A percentile compares a stretch with the other conserved stretches of the same genome.
Conservation (phyloP, 2,329 filamentous ascomycete genomes). For the Aureobasidium mangrovei region DNA sequence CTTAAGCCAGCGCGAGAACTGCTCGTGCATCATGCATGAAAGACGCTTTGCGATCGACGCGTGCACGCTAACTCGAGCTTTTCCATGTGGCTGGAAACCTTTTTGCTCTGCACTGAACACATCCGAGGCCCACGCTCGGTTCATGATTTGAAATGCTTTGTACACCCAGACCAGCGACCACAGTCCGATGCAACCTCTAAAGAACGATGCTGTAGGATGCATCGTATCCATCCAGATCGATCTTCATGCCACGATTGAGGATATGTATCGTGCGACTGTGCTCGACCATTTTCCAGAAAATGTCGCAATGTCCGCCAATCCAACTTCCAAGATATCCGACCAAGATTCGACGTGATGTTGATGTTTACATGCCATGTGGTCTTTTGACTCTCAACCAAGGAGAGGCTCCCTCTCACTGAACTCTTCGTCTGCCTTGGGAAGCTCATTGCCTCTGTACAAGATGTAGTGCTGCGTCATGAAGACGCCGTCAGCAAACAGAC, state of each 20-base stretch:
- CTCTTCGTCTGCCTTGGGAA: constrained; percentile 14
- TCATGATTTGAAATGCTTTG: background rate
- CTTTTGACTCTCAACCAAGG: background rate
- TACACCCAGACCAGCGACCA: background rate
- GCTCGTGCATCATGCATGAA: constrained; percentile 7
- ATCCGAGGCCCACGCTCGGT: background rate
- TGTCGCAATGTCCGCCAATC: no score
- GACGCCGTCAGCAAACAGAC: constrained; percentile 73
- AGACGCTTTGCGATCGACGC: background rate
- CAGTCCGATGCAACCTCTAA: background rate
- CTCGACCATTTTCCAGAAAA: no score
- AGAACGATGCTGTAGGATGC: no score
- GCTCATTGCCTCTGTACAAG: constrained; percentile 49
- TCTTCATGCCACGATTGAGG: no score
- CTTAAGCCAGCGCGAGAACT: background rate
- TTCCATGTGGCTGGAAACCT: constrained; percentile 2
- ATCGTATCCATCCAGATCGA: no score
- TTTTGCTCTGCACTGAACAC: background rate
- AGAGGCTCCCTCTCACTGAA: background rate
- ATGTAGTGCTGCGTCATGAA: constrained; percentile 88
- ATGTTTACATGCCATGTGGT: background rate
- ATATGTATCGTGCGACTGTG: no score
- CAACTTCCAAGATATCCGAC: no score
- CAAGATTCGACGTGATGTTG: background rate
- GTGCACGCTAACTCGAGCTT: background rate